Conservation (phyloP, 306 rosid genomes). For the Luffa acutangula region DNA sequence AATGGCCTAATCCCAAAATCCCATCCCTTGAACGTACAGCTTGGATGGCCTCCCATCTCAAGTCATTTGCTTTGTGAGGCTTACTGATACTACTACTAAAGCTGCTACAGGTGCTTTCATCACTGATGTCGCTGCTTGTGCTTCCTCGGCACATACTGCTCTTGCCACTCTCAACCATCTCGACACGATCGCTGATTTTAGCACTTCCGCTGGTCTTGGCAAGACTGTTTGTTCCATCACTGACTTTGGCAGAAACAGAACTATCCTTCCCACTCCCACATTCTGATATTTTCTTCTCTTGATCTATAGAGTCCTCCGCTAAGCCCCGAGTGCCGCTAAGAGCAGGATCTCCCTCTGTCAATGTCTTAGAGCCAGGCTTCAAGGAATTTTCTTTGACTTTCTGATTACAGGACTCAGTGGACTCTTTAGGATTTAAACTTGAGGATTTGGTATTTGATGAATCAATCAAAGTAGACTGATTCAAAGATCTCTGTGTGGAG, state of each 20-base stretch:
- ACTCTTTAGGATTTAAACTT: slow-evolving; percentile 27
- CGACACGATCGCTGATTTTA: slow-evolving; percentile 74
- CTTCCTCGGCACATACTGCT: slow-evolving; percentile 55
- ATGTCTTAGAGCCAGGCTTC: slow-evolving; percentile 26
- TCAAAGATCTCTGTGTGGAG: slow-evolving; percentile 27
- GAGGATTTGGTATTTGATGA: slow-evolving; percentile 17
- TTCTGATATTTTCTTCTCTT: slow-evolving; percentile 63
- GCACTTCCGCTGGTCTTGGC: slow-evolving; percentile 67
- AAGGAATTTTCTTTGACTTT: slow-evolving; percentile 36
- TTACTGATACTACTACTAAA: slow-evolving; percentile 81
- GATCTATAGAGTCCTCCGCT: slow-evolving; percentile 44
- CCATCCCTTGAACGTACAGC: slow-evolving; percentile 78
- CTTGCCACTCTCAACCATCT: slow-evolving; percentile 22
- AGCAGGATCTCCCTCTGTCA: slow-evolving; percentile 25
- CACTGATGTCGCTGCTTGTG: slow-evolving; percentile 91
- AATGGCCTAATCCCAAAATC: slow-evolving; percentile 73
- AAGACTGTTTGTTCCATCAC: slow-evolving; percentile 10
- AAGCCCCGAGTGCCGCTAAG: slow-evolving; percentile 40
- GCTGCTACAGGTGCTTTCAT: slow-evolving; percentile 95
- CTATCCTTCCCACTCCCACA: slow-evolving; percentile 73
- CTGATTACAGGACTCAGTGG: slow-evolving; percentile 40
- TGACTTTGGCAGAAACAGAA: slow-evolving; percentile 63
- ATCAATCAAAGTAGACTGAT: slow-evolving; percentile 15
- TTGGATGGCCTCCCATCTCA: slow-evolving; percentile 98
- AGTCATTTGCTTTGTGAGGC: slow-evolving; percentile 96